Evolutionary conservation across 257 asterid genomes (phyloP), one percentile per base, ranked within the genome.

Genomic region (Rhazya stricta): DNA sequence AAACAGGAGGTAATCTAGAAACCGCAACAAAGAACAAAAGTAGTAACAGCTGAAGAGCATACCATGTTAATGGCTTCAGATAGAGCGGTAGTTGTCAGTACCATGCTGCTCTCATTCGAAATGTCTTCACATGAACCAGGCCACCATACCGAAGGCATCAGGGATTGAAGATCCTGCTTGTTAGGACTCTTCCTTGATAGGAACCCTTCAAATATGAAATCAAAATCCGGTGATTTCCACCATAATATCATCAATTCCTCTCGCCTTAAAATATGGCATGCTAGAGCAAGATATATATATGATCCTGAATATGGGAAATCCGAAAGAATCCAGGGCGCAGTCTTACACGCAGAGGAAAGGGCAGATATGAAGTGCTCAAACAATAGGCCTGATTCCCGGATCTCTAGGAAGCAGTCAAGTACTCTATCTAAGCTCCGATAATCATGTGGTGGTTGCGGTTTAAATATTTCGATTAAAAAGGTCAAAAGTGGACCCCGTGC

Each of bases 61-160:
- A 94, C 98, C 96, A 90, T 88, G 75, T 83, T 87, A 54, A 91
- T 81, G 63, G 97, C 93, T 83, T 94, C 97, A 41, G 93, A 89
- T 77, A 94, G 83, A 82, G 98, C 97, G 43, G 90, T 81, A 43
- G 98, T 90, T 12, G 98, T 91, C 83, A 91, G 86, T 50, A 83
- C 68, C 98, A 94, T 89, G 91, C 97, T 85, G 78, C 85, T 89
- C 85, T 90, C 97, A 60, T 85, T 84, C 69, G 91, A 86, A 58
- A 84, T 74, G 71, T 94, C 97, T 81, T 91, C 98, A 80, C 82
- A 84, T 71, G 97, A 89, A 73, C 96, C 97, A 79, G 97, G 93
- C 97, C 97, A 94, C 96, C 96, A 94, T 23, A 94, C 96, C 37
- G 92, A 89, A 84, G 98, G 97, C 83, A 94, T 89, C 84, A 94